Evolutionary conservation across 208 protist species (phyloP), one percentile per base, ranked within the genome.

Genomic region (Polymyxa betae): DNA sequence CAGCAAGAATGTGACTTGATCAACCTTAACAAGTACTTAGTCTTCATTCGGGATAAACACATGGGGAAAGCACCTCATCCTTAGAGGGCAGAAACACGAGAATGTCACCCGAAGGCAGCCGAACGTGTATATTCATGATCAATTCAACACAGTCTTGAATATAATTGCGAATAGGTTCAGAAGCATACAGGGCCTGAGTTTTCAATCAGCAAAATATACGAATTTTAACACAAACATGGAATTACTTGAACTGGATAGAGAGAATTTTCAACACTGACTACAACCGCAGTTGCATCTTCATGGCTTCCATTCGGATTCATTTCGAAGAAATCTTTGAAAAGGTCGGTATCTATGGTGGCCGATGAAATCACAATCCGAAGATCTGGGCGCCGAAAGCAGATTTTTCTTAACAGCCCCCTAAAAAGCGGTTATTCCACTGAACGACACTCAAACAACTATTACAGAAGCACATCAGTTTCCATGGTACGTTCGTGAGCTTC

Each of bases 401-500:
- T 60, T 88, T 92, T 88, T 66, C 91, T 92, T 24, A 94, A 88
- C 0, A 94, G 66, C 20, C 89, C 93, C 24, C 49, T 60, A 24
- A 60, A 60, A 24, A 60, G 24, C 12, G 49, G 24, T 24, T 5
- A 60, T 29, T 29, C 49, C 24, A 5, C 5, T 60, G 24, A 60
- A 60, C 5, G 49, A 5, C 5, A 60, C 5, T 29, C 49, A 60
- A 60, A 60, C 5, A 29, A 60, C 49, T 29, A 5, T 29, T 29
- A 60, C 49, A 94, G 35, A 29, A 94, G 82, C 16, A 94, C 77
- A 87, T 94, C 93, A 12, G 93, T 94, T 38, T 54, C 35, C 0
- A 93, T 32, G 10, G 32, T 88, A 45, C 93, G 91, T 90, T 94
- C 93, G 77, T 94, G 93, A 88, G 93, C 93, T 90, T 94, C 93